Conservation (phyloP, 495 filamentous ascomycete species). For the Penicillium coprophilum region DNA sequence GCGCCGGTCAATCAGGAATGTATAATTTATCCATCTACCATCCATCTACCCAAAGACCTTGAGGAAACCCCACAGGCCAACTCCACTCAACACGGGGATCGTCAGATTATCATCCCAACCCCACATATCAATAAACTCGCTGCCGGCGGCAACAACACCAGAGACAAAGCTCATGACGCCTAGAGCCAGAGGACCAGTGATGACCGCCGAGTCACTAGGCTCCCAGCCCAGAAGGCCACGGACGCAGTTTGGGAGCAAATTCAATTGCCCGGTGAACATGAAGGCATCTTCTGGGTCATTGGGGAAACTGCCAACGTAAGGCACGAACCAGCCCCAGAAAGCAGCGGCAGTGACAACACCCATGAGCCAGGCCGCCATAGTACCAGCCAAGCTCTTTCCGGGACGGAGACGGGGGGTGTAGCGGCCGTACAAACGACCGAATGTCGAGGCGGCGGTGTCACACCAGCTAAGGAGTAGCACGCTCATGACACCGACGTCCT, state of each 20-base stretch:
- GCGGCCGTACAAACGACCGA: slow-evolving; percentile 79
- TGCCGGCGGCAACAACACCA: slow-evolving; percentile 79
- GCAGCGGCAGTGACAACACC: slow-evolving; percentile 76
- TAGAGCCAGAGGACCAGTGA: slow-evolving; percentile 70
- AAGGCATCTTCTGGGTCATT: slow-evolving; percentile 68
- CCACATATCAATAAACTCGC: slow-evolving; percentile 87
- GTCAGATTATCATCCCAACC: slow-evolving; percentile 97
- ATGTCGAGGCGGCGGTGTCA: slow-evolving; percentile 92
- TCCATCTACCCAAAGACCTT: slow-evolving; percentile 71
- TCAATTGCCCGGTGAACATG: slow-evolving; percentile 76
- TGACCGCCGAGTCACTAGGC: slow-evolving; percentile 43
- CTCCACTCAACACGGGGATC: slow-evolving; percentile 86
- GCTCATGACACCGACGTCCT: slow-evolving; percentile 88
- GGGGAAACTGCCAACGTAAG: slow-evolving; percentile 61
- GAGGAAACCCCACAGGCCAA: slow-evolving; percentile 91
- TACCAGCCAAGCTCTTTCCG: slow-evolving; percentile 91
- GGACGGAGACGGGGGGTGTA: slow-evolving; percentile 81
- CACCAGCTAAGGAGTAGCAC: slow-evolving; percentile 94
- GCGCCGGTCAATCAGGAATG: background rate
- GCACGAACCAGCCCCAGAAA: slow-evolving; percentile 87
- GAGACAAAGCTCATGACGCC: slow-evolving; percentile 83
- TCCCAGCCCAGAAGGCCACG: slow-evolving; percentile 46
- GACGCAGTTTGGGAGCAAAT: slow-evolving; percentile 56
- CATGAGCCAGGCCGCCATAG: slow-evolving; percentile 74
- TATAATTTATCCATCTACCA: slow-evolving; percentile 32